phyloP scores from a whole-genome alignment of 805 yeast species.

The Yamadazyma endophytica region DNA sequence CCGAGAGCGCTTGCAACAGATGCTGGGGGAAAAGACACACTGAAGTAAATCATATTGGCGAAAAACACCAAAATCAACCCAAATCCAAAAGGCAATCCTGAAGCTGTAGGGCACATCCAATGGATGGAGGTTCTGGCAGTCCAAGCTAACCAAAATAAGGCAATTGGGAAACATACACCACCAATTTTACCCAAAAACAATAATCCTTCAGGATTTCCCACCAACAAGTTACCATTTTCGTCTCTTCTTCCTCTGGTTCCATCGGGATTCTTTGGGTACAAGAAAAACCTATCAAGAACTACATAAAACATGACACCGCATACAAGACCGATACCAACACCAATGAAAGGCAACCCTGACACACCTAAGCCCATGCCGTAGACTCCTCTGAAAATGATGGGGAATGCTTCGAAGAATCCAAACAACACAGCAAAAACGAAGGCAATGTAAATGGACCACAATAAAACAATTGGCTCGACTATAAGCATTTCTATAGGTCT shows the following conservation, averaged over 20 bases:
- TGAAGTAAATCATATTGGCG: conserved; percentile 62
- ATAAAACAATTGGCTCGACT: conserved; percentile 70
- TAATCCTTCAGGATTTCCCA: conserved; percentile 59
- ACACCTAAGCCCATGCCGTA: conserved; percentile 57
- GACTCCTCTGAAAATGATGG: conserved; percentile 65
- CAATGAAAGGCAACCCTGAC: conserved; percentile 67
- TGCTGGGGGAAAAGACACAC: conserved; percentile 69
- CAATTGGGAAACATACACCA: conserved; percentile 59
- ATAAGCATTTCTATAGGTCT: conserved; percentile 67
- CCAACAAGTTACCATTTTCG: conserved; percentile 49
- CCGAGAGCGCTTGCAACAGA: conserved; percentile 85
- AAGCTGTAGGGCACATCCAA: conserved; percentile 73
- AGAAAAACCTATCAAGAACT: conserved; percentile 43
- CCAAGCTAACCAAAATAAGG: conserved; percentile 84
- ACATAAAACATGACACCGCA: conserved; percentile 51
- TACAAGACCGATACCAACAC: conserved; percentile 66
- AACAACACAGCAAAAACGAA: conserved; percentile 74
- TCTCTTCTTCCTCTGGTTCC: conserved; percentile 58
- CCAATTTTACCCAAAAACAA: conserved; percentile 64
- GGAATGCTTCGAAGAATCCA: conserved; percentile 78
- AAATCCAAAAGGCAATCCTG: conserved; percentile 78
- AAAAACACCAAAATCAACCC: conserved; percentile 71
- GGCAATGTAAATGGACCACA: conserved; percentile 66
- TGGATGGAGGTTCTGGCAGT: conserved; percentile 56
- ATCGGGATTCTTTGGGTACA: conserved; percentile 55